These are phyloP conservation scores for Aspergillus olivimuriae DNA, from an alignment of 495 filamentous ascomycete genomes.

Conservation along the genomic window DNA sequence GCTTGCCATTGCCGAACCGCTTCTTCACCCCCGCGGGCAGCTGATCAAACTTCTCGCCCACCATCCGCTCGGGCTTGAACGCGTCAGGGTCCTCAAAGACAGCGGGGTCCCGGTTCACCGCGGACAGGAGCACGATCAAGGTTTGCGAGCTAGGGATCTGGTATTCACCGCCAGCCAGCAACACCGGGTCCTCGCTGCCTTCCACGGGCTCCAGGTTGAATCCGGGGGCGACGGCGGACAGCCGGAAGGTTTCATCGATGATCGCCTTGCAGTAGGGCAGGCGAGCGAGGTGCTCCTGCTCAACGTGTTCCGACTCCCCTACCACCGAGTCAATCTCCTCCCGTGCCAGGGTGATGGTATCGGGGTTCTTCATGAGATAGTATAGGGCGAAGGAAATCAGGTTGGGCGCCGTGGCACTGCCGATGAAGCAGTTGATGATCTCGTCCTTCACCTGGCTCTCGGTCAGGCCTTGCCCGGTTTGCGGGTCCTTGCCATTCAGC, in stretches of 20 bases:
- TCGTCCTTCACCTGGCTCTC: slow-evolving; percentile 62
- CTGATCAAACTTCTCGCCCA: slow-evolving; percentile 55
- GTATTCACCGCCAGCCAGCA: slow-evolving; percentile 61
- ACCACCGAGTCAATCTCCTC: slow-evolving; percentile 38
- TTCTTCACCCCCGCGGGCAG: slow-evolving; percentile 58
- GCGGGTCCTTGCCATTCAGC: slow-evolving; percentile 57
- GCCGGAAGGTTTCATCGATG: slow-evolving; percentile 66
- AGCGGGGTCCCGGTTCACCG: slow-evolving; percentile 61
- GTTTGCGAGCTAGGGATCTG: slow-evolving; percentile 52
- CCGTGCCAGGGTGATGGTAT: slow-evolving; percentile 26
- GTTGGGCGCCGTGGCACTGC: slow-evolving; percentile 38
- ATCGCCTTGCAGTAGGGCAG: slow-evolving; percentile 60
- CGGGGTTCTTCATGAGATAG: slow-evolving; percentile 37
- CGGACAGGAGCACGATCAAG: slow-evolving; percentile 56
- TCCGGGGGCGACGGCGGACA: slow-evolving; percentile 57
- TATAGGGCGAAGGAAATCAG: slow-evolving; percentile 40
- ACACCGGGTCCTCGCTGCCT: slow-evolving; percentile 43
- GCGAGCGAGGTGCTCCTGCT: slow-evolving; percentile 53
- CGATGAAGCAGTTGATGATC: slow-evolving; percentile 49
- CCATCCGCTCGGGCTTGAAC: slow-evolving; percentile 65
- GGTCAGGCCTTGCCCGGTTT: slow-evolving; percentile 56
- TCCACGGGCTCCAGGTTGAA: slow-evolving; percentile 53
- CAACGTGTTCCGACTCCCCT: slow-evolving; percentile 26
- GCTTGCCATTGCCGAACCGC: slow-evolving; percentile 63
- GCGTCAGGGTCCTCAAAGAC: slow-evolving; percentile 59